Conservation (phyloP, 352 stramenopile genomes). For the Globisporangium okanoganense region DNA sequence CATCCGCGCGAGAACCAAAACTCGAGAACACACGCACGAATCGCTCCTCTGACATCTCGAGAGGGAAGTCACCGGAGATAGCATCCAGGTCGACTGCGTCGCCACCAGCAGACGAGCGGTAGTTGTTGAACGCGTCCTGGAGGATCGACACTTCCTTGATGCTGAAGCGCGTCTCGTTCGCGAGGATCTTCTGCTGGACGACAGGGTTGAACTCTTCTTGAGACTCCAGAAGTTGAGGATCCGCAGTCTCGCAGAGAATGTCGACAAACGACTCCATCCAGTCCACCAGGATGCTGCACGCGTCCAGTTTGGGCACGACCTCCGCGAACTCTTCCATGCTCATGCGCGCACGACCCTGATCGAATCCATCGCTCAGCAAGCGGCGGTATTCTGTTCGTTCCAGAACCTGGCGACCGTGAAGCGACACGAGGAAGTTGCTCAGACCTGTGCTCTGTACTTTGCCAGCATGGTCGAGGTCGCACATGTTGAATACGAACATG, state of each 20-base stretch:
- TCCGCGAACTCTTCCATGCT: conserved; percentile 68
- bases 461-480: conserved; percentile 78
- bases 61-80: conserved; percentile 69
- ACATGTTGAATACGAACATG: conserved; percentile 86
- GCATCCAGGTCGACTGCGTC: conserved; percentile 75
- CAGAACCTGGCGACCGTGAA: conserved; percentile 72
- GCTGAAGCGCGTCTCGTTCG: conserved; percentile 77
- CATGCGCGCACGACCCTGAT: conserved; percentile 77
- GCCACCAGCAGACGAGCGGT: conserved; percentile 60
- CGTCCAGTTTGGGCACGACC: conserved; percentile 48
- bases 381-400: conserved; percentile 72
- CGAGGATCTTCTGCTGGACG: conserved; percentile 86
- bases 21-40: conserved; percentile 74
- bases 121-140: conserved; percentile 85
- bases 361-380: conserved; percentile 75
- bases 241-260: conserved; percentile 80
- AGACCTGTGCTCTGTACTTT: conserved; percentile 85
- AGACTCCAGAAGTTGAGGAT: conserved; percentile 74
- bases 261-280: conserved; percentile 86
- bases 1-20: conserved; percentile 78
- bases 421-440: conserved; percentile 82
- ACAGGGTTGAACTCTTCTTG: conserved; percentile 88
- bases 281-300: conserved; percentile 57
- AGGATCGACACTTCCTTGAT: conserved; percentile 76
- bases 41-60: conserved; percentile 83